Evolutionary conservation across 2,329 filamentous ascomycete genomes (phyloP).

Genomic region (Aspergillus quadrilineatus): DNA sequence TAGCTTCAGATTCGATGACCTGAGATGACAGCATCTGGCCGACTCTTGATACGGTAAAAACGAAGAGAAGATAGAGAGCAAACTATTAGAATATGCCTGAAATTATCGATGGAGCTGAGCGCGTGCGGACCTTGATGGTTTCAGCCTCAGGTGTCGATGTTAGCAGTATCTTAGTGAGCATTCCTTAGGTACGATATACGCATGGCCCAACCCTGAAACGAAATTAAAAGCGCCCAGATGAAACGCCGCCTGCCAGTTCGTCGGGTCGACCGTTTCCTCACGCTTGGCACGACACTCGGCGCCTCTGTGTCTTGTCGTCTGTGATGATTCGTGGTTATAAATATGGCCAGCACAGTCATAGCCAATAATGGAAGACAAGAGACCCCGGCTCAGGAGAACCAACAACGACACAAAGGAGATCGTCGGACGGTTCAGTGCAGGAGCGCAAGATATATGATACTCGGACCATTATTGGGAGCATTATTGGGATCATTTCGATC

Average conservation of each 20-base stretch:
- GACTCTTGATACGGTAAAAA: background rate
- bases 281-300: slow-evolving; percentile 6
- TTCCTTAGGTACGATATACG: no score
- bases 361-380: background rate
- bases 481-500: background rate
- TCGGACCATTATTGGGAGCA: background rate
- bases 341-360: background rate
- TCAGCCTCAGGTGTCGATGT: background rate
- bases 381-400: background rate
- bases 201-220: background rate
- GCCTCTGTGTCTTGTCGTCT: slow-evolving; percentile 3
- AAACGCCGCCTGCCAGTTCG: slow-evolving; percentile 12
- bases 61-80: no score
- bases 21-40: background rate
- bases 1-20: background rate
- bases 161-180: background rate
- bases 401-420: background rate
- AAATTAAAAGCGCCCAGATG: background rate
- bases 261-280: slow-evolving; percentile 4
- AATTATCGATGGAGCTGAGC: background rate
- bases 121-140: background rate
- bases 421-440: background rate
- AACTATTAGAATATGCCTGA: no score
- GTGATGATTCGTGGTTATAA: slow-evolving; percentile 13
- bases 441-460: background rate